Percentiles rank a stretch among this genome's conserved stretches.
These are phyloP conservation scores for Ogataea paradorogensis DNA, from an alignment of 805 yeast species.

Conservation along the genomic window DNA sequence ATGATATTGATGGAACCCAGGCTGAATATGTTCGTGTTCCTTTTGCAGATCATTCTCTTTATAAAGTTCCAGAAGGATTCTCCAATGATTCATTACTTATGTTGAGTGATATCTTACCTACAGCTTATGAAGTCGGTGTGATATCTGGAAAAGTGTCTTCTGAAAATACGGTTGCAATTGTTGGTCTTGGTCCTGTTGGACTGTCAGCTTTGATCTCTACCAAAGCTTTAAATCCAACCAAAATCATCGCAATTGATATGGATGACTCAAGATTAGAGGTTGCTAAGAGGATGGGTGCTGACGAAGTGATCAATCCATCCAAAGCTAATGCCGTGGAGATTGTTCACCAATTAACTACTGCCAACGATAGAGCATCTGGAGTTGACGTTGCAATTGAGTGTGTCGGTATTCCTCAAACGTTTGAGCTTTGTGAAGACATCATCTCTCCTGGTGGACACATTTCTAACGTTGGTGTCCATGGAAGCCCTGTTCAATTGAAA, in stretches of 20 bases:
- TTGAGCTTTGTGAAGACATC: slow-evolving; percentile 54
- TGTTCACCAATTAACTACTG: slow-evolving; percentile 33
- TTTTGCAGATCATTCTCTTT: slow-evolving; percentile 41
- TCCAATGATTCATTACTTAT: slow-evolving; percentile 51
- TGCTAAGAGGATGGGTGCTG: slow-evolving; percentile 61
- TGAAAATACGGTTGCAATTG: slow-evolving; percentile 60
- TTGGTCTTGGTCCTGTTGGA: slow-evolving; percentile 70
- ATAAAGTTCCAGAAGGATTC: slow-evolving; percentile 31
- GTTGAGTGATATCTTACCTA: slow-evolving; percentile 64
- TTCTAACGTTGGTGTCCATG: slow-evolving; percentile 63
- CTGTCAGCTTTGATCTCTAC: slow-evolving; percentile 58
- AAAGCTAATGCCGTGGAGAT: slow-evolving; percentile 39
- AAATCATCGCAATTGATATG: slow-evolving; percentile 55
- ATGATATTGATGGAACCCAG: slow-evolving; percentile 66
- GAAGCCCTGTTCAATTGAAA: slow-evolving; percentile 39
- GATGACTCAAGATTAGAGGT: slow-evolving; percentile 56
- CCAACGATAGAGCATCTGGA: slow-evolving; percentile 38
- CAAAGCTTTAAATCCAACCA: slow-evolving; percentile 50
- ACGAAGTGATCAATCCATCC: slow-evolving; percentile 51
- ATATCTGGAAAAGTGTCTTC: slow-evolving; percentile 49
- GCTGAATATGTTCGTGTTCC: slow-evolving; percentile 60
- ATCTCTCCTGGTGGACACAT: slow-evolving; percentile 59
- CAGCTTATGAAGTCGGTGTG: slow-evolving; percentile 66
- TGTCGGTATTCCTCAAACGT: slow-evolving; percentile 63
- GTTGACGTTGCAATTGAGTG: slow-evolving; percentile 65